Evolutionary conservation across 495 filamentous ascomycete species (phyloP).

Genomic region (Xylaria nigripes): DNA sequence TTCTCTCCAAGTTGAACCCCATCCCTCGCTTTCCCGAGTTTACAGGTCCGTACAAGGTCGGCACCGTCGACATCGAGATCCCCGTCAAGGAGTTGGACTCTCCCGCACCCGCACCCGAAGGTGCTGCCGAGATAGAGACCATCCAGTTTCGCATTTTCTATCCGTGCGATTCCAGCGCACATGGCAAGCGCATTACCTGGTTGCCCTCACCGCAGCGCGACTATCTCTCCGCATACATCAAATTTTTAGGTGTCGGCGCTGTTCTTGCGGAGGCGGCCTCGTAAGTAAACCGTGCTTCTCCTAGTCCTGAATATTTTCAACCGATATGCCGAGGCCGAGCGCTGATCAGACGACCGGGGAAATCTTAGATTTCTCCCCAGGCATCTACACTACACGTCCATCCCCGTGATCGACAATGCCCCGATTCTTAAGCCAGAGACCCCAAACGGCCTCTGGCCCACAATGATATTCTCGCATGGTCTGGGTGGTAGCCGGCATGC

Average conservation of each 20-base stretch:
- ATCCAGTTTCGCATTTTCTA: slow-evolving; percentile 72
- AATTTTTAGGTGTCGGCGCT: slow-evolving; percentile 54
- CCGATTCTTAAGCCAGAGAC: slow-evolving; percentile 24
- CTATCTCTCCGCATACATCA: slow-evolving; percentile 57
- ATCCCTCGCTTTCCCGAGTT: slow-evolving; percentile 60
- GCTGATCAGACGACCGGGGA: background rate
- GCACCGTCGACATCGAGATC: slow-evolving; percentile 67
- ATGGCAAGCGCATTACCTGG: slow-evolving; percentile 50
- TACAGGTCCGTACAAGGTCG: slow-evolving; percentile 64
- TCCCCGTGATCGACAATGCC: slow-evolving; percentile 40
- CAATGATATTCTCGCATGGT: slow-evolving; percentile 74
- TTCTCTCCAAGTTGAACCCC: slow-evolving; percentile 40
- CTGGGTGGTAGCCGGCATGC: slow-evolving; percentile 65
- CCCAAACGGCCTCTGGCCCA: slow-evolving; percentile 53
- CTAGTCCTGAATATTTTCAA: background rate
- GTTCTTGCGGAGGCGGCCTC: slow-evolving; percentile 51
- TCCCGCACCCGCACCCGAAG: slow-evolving; percentile 42
- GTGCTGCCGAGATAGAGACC: slow-evolving; percentile 46
- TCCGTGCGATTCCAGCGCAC: slow-evolving; percentile 45
- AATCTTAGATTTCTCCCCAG: slow-evolving; percentile 48
- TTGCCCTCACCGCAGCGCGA: slow-evolving; percentile 63
- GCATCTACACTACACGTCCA: slow-evolving; percentile 58
- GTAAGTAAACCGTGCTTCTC: slow-evolving; percentile 33
- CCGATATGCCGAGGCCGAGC: background rate
- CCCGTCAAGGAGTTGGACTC: slow-evolving; percentile 51